phyloP scores from a whole-genome alignment of 805 yeast species.

The Monosporozyma unispora region DNA sequence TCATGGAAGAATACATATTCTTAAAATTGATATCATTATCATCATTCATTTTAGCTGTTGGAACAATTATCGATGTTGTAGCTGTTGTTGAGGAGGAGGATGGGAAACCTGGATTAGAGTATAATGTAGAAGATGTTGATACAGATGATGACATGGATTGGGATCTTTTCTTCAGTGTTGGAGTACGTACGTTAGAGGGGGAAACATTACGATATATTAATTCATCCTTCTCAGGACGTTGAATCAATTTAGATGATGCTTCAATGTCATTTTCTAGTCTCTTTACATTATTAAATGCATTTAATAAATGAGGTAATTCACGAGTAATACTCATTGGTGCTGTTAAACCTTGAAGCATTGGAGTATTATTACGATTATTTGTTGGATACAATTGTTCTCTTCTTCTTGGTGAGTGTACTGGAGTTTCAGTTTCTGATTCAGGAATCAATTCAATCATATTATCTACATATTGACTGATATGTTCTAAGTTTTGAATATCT shows the following conservation, averaged over 20 bases:
- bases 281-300: slow-evolving; percentile 58
- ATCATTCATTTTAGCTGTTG: neutral
- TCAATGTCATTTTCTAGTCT: slow-evolving; percentile 42
- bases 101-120: neutral
- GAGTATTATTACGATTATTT: neutral
- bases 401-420: neutral
- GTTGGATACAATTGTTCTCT: neutral
- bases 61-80: neutral
- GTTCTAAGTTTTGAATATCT: slow-evolving; percentile 2
- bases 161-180: slow-evolving; percentile 1
- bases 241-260: slow-evolving; percentile 15
- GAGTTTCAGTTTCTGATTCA: neutral
- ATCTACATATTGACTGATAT: slow-evolving; percentile 5
- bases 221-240: neutral
- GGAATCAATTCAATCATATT: slow-evolving; percentile 1
- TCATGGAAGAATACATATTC: neutral
- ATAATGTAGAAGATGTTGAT: slow-evolving; percentile 2
- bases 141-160: slow-evolving; percentile 3
- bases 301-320: slow-evolving; percentile 56
- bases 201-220: neutral
- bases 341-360: neutral
- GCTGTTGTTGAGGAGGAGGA: neutral
- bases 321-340: slow-evolving; percentile 33
- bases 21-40: neutral
- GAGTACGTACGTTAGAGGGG: neutral